Conservation (phyloP, 108 stramenopile species). For the Nitzschia sp. region DNA sequence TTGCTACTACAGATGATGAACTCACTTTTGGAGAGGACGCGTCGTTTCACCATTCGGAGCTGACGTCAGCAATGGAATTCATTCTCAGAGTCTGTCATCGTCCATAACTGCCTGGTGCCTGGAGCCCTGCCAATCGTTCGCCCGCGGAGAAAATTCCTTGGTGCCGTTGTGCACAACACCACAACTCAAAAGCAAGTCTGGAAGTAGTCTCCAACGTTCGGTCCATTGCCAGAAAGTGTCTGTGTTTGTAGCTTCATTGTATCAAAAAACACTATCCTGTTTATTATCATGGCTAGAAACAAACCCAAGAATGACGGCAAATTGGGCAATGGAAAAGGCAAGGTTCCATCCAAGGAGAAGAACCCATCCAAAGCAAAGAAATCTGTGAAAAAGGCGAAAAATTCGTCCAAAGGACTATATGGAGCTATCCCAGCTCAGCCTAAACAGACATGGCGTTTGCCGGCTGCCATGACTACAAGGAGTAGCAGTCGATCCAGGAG, state of each 20-base stretch:
- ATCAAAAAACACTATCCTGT: neutral
- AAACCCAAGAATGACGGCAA: neutral
- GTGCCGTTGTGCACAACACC: too few species aligned
- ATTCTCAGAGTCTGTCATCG: too few species aligned
- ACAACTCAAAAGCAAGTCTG: too few species aligned
- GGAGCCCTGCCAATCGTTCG: too few species aligned
- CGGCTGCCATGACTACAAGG: neutral
- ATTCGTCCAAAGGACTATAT: neutral
- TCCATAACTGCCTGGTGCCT: too few species aligned
- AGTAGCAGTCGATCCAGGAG: neutral
- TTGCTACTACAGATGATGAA: too few species aligned
- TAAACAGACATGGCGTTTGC: slow-evolving; percentile 1
- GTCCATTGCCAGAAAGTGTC: too few species aligned
- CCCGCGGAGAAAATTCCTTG: too few species aligned
- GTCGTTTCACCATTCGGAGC: too few species aligned
- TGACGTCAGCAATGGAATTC: neutral
- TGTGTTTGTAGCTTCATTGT: neutral
- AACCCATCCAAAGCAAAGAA: slow-evolving; percentile 6
- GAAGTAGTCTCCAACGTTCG: too few species aligned
- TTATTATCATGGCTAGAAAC: neutral
- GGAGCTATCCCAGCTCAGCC: neutral
- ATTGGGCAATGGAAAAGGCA: neutral
- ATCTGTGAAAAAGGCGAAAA: slow-evolving; percentile 4
- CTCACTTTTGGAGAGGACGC: too few species aligned
- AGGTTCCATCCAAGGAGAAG: neutral